A percentile compares a stretch with the other conserved stretches of the same genome.
Conservation (phyloP, 1,284 basidiomycete species). For the Rhodotorula sp. region DNA sequence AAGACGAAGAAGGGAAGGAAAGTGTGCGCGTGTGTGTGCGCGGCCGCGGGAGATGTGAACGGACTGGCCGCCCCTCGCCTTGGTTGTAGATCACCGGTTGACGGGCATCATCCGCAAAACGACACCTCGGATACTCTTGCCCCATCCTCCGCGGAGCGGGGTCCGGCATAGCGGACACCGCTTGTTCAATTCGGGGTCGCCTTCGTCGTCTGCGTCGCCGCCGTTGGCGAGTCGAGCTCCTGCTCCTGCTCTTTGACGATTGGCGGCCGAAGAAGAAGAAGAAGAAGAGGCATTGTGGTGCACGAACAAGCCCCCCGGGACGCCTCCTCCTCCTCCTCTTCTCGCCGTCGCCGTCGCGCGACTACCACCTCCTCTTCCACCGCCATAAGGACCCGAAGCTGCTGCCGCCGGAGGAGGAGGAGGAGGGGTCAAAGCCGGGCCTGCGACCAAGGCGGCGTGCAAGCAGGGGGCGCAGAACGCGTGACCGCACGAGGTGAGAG, state of each 20-base stretch:
- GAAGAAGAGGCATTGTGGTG: no score
- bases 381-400: neutral
- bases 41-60: no score
- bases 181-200: constrained; percentile 35
- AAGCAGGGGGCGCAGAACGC: constrained; percentile 41
- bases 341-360: neutral
- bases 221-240: neutral
- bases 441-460: constrained; percentile 35
- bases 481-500: constrained; percentile 43
- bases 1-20: no score
- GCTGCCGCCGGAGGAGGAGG: neutral
- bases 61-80: no score
- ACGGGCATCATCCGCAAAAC: constrained; percentile 34
- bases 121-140: constrained; percentile 30
- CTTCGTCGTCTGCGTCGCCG: constrained; percentile 5
- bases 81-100: constrained; percentile 1
- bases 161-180: constrained; percentile 40
- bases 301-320: neutral
- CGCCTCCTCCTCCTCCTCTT: neutral
- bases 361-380: neutral
- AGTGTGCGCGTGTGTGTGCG: no score
- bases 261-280: no score
- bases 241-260: neutral
- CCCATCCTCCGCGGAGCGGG: constrained; percentile 36
- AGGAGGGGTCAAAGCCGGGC: constrained; percentile 33